Evolutionary conservation across 192 early-diverging fungal species (phyloP).

Genomic region (Backusella australiensis): DNA sequence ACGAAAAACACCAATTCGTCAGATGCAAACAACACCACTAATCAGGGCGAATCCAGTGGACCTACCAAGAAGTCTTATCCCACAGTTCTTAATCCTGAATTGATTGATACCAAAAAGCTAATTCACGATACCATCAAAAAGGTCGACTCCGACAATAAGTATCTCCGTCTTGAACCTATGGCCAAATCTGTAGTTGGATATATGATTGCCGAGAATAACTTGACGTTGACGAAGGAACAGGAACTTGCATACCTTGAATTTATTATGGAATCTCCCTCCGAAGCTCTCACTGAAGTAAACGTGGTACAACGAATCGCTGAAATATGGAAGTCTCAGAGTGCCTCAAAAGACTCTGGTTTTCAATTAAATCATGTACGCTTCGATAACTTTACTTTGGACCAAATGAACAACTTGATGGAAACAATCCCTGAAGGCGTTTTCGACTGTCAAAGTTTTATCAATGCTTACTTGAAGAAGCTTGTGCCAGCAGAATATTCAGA

Average conservation of each 20-base stretch:
- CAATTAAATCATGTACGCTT: neutral
- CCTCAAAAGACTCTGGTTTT: neutral
- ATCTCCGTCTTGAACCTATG: neutral
- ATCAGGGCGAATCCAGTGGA: neutral
- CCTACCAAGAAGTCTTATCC: neutral
- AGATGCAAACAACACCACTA: neutral
- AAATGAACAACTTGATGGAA: constrained; percentile 16
- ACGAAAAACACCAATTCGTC: too few species aligned
- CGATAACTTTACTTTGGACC: constrained; percentile 10
- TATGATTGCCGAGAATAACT: neutral
- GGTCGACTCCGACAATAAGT: neutral
- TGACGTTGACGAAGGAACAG: neutral
- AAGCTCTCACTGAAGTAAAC: neutral
- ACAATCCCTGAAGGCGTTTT: neutral
- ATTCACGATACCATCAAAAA: neutral
- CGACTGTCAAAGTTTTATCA: neutral
- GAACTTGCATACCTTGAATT: neutral
- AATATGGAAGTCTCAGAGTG: neutral
- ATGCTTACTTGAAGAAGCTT: constrained; percentile 9
- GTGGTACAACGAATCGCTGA: neutral
- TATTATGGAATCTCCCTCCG: neutral
- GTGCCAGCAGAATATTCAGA: neutral
- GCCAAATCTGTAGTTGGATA: neutral
- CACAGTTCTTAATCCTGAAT: neutral
- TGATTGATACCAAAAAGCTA: neutral